These are phyloP conservation scores for Syzygium jambos DNA, from an alignment of 345 rosid species.

Conservation along the genomic window DNA sequence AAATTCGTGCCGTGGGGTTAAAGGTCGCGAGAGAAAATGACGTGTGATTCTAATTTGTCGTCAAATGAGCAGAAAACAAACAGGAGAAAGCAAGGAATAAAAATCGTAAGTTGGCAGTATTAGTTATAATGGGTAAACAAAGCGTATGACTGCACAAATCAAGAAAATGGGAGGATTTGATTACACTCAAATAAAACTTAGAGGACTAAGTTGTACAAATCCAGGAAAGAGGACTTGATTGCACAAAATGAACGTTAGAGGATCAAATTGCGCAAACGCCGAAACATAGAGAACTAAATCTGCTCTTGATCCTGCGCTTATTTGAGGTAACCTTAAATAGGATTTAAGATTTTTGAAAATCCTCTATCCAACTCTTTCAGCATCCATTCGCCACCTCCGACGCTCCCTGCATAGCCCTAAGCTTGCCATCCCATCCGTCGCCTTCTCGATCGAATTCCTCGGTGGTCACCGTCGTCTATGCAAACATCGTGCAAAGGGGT, in stretches of 20 bases:
- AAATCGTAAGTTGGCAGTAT: too few species aligned
- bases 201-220: too few species aligned
- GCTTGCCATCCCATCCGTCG: not conserved
- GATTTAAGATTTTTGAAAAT: not conserved
- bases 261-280: not conserved
- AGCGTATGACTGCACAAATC: too few species aligned
- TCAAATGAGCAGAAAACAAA: too few species aligned
- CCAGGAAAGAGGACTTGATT: not conserved
- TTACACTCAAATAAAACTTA: too few species aligned
- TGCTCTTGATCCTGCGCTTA: not conserved
- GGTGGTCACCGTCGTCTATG: not conserved
- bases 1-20: not conserved
- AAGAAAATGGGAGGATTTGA: too few species aligned
- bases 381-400: not conserved
- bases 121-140: too few species aligned
- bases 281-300: not conserved
- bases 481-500: not conserved
- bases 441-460: not conserved
- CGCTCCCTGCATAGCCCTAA: not conserved
- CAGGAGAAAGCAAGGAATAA: too few species aligned
- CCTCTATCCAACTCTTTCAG: accelerated
- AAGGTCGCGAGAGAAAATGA: not conserved
- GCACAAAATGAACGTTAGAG: not conserved
- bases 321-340: not conserved
- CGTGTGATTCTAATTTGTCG: too few species aligned